Evolutionary conservation across 768 basidiomycete genomes (phyloP).

Genomic region (Lentinula sp.): DNA sequence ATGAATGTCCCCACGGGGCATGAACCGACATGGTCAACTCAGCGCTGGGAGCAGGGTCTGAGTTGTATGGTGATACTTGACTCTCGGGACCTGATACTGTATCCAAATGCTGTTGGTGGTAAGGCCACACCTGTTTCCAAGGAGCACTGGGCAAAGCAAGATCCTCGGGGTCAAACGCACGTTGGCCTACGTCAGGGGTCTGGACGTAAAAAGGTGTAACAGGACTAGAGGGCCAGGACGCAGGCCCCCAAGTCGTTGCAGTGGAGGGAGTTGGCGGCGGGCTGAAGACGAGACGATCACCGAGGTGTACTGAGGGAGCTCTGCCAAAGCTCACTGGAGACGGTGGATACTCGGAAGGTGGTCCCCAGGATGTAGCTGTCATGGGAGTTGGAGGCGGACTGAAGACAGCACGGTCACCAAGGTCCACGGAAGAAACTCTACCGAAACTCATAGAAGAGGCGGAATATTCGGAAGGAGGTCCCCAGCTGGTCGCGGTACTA

Average conservation of each 20-base stretch:
- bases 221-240: conserved; percentile 35
- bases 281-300: conserved; percentile 26
- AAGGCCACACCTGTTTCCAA: conserved; percentile 18
- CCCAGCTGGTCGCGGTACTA: conserved; percentile 42
- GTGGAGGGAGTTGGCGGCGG: conserved; percentile 36
- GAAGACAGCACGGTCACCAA: conserved; percentile 28
- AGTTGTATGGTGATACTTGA: conserved; percentile 1
- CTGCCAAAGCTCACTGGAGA: conserved; percentile 16
- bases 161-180: conserved; percentile 20
- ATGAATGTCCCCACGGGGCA: conserved; percentile 12
- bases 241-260: conserved; percentile 46
- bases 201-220: conserved; percentile 26
- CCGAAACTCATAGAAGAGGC: conserved; percentile 15
- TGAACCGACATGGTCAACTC: neutral
- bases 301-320: conserved; percentile 34
- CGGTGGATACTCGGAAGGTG: conserved; percentile 26
- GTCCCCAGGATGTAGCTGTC: conserved; percentile 47
- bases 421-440: conserved; percentile 29
- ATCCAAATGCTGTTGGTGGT: neutral
- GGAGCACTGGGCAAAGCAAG: conserved; percentile 7
- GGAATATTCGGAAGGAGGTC: conserved; percentile 30
- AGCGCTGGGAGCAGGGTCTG: neutral
- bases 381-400: conserved; percentile 37
- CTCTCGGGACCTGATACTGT: neutral
- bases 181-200: conserved; percentile 36